Evolutionary conservation across 148 eudicot genomes (phyloP).

Genomic region (Limonium bicolor): DNA sequence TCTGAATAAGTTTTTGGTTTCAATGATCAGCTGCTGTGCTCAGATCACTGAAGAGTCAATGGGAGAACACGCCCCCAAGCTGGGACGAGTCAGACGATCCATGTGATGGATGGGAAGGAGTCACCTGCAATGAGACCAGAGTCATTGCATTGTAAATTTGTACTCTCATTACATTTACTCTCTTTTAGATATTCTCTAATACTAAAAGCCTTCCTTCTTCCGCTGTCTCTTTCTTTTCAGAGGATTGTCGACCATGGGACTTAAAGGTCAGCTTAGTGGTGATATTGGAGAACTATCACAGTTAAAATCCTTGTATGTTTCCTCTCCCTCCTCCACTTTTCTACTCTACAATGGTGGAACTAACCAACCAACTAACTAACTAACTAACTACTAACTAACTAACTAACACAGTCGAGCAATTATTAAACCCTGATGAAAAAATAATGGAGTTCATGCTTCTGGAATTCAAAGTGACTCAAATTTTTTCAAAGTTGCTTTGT

Average conservation of each 20-base stretch:
- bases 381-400: too few species aligned
- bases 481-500: too few species aligned
- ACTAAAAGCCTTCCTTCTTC: background rate
- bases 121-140: conserved; percentile 55
- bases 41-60: conserved; percentile 43
- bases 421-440: too few species aligned
- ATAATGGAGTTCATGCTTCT: too few species aligned
- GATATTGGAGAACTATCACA: conserved; percentile 76
- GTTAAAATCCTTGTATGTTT: conserved; percentile 58
- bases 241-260: conserved; percentile 75
- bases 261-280: conserved; percentile 49
- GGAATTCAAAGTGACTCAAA: too few species aligned
- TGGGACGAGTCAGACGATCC: conserved; percentile 74
- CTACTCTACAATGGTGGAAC: too few species aligned
- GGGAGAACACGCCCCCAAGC: conserved; percentile 68
- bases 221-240: conserved; percentile 16
- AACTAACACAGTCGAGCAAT: too few species aligned
- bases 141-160: conserved; percentile 54
- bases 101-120: conserved; percentile 82
- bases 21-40: conserved; percentile 46
- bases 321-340: conserved; percentile 1
- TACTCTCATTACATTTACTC: background rate
- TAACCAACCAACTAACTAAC: too few species aligned
- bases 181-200: background rate
- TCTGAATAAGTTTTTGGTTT: background rate